Evolutionary conservation across 768 basidiomycete species (phyloP), one percentile per base, ranked within the genome.

Genomic region (Mycena pura): DNA sequence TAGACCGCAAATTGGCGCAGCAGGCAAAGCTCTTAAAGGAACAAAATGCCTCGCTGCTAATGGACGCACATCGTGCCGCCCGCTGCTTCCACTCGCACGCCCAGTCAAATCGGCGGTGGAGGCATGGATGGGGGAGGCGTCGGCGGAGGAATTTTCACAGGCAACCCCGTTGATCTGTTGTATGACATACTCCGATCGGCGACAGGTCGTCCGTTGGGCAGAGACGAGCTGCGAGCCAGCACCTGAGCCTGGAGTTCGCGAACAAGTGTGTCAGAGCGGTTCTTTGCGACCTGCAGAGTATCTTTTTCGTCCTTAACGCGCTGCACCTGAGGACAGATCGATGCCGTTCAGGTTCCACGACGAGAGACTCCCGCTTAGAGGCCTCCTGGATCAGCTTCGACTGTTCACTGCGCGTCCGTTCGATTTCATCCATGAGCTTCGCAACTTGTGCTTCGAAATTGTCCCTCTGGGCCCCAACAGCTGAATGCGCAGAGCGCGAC

Each of bases 21-120:
- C 94, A 95, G 75, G 92, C 96, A 21, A 90, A 93, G 69, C 83
- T 95, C 15, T 82, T 98, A 70, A 96, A 94, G 73, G 92, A 96
- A 70, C 86, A 96, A 55, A 98, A 98, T 84, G 86, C 89, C 15
- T 90, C 92, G 10, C 84, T 99, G 27, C 79, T 98, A 57, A n/a
- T n/a, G n/a, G n/a, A n/a, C n/a, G n/a, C n/a, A n/a, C n/a, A n/a
- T n/a, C n/a, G n/a, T n/a, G n/a, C n/a, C n/a, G n/a, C n/a, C n/a
- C n/a, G n/a, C n/a, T n/a, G n/a, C n/a, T n/a, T n/a, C n/a, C n/a
- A n/a, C n/a, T n/a, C n/a, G n/a, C n/a, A n/a, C n/a, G n/a, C n/a
- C n/a, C n/a, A n/a, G n/a, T n/a, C n/a, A n/a, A n/a, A n/a, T n/a
- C 17, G 92, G 92, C 1, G 91, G 92, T 21, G 92, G 92, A 1